Percentiles rank a stretch among this genome's conserved stretches.
Conservation (phyloP, 1,139 yeast genomes). For the Geotrichum candidum region DNA sequence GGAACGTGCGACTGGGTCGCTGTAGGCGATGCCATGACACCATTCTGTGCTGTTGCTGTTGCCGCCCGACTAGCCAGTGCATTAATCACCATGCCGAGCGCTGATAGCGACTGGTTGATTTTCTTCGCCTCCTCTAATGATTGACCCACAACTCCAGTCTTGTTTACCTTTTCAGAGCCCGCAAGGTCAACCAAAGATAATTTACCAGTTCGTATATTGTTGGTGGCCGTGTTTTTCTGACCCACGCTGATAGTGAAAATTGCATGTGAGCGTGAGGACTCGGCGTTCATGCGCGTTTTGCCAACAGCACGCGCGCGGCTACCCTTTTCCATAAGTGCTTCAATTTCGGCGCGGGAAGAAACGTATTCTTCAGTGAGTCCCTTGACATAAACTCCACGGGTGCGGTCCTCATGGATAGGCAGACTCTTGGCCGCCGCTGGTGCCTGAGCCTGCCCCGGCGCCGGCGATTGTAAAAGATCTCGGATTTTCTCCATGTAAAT, state of each 20-base stretch:
- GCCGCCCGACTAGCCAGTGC: slow-evolving; percentile 66
- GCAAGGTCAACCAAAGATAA: slow-evolving; percentile 81
- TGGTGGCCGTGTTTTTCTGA: slow-evolving; percentile 53
- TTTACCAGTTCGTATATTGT: slow-evolving; percentile 57
- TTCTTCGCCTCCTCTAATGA: slow-evolving; percentile 79
- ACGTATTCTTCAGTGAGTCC: slow-evolving; percentile 62
- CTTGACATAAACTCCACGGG: slow-evolving; percentile 63
- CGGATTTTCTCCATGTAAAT: slow-evolving; percentile 72
- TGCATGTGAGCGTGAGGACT: slow-evolving; percentile 78
- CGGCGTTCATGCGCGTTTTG: slow-evolving; percentile 66
- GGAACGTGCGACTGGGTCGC: slow-evolving; percentile 52
- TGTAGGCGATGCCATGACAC: not conserved
- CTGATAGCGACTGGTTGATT: slow-evolving; percentile 70
- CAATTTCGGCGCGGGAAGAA: slow-evolving; percentile 53
- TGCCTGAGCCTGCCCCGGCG: not conserved
- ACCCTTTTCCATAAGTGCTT: slow-evolving; percentile 52
- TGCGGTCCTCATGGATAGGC: slow-evolving; percentile 60
- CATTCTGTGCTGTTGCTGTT: slow-evolving; percentile 40
- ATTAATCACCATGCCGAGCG: slow-evolving; percentile 77
- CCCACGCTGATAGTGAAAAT: slow-evolving; percentile 62
- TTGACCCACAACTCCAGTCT: slow-evolving; percentile 73
- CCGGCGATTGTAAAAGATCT: slow-evolving; percentile 48
- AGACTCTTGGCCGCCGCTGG: slow-evolving; percentile 35
- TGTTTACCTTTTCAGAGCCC: slow-evolving; percentile 82
- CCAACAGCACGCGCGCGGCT: slow-evolving; percentile 51